A percentile compares a stretch with the other conserved stretches of the same genome.
phyloP scores from a whole-genome alignment of 78 protist species.

The Dictyostelium intermedium region DNA sequence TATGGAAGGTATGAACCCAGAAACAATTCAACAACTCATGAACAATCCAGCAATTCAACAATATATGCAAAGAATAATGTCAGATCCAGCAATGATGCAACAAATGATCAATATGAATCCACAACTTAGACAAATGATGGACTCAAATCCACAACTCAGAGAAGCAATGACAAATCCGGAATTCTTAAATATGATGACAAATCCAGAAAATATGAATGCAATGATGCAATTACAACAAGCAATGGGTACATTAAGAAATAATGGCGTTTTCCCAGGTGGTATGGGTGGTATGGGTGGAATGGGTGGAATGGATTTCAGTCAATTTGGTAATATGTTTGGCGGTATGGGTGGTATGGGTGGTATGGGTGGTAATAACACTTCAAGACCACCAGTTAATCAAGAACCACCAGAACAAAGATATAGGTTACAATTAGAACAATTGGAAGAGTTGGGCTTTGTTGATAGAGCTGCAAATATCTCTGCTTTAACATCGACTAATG shows the following conservation, averaged over 20 bases:
- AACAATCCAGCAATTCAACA: constrained; percentile 84
- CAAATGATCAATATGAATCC: constrained; percentile 80
- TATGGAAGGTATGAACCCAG: constrained; percentile 58
- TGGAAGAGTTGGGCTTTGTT: constrained; percentile 90
- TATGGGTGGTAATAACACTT: constrained; percentile 8
- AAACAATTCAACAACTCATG: constrained; percentile 63
- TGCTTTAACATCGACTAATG: constrained; percentile 70
- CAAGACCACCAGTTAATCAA: not conserved
- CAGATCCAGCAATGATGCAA: constrained; percentile 85
- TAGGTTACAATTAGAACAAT: constrained; percentile 71
- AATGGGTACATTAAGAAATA: constrained; percentile 56
- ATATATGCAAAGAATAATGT: constrained; percentile 69
- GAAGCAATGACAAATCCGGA: constrained; percentile 51
- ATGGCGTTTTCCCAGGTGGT: constrained; percentile 40
- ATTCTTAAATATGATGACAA: constrained; percentile 37
- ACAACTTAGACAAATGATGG: constrained; percentile 43
- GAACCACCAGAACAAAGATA: constrained; percentile 78
- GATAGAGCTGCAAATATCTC: constrained; percentile 83
- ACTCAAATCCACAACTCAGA: constrained; percentile 77
- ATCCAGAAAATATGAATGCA: constrained; percentile 84
- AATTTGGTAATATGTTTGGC: not conserved
- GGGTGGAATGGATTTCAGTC: constrained; percentile 46
- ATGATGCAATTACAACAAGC: constrained; percentile 85
- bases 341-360: constrained; percentile 76
- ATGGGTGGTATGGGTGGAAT: constrained; percentile 67